These are phyloP conservation scores for Quaeritorhiza haematococci DNA, from an alignment of 371 early-diverging fungal genomes.

Conservation along the genomic window DNA sequence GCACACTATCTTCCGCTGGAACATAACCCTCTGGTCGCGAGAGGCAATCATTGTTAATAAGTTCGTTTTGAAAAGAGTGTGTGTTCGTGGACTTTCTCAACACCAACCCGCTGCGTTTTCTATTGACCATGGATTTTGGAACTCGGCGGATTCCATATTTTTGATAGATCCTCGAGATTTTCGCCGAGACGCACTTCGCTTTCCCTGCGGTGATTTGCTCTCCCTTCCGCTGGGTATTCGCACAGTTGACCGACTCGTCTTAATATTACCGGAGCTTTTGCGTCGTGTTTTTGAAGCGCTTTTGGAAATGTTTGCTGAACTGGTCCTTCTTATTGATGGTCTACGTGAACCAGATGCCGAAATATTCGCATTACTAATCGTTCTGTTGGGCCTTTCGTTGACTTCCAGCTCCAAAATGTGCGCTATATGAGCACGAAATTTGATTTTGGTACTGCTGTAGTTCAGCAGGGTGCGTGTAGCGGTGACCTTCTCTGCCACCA, in stretches of 20 bases:
- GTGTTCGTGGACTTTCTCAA: too few species aligned
- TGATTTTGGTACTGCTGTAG: conserved; percentile 31
- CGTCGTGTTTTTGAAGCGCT: conserved; percentile 9
- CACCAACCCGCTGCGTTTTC: too few species aligned
- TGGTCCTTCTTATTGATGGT: too few species aligned
- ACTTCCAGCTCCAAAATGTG: background rate
- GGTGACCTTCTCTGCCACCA: conserved; percentile 33
- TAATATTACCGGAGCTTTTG: background rate
- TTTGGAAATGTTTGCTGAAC: too few species aligned
- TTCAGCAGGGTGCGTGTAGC: conserved; percentile 30
- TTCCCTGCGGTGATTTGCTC: too few species aligned
- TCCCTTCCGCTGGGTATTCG: too few species aligned
- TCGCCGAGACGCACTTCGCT: too few species aligned
- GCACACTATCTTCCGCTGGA: conserved; percentile 19
- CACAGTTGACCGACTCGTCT: too few species aligned
- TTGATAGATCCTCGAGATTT: conserved; percentile 16
- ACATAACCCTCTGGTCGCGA: conserved; percentile 34
- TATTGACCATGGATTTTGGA: too few species aligned
- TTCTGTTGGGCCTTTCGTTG: conserved; percentile 6
- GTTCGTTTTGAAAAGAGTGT: too few species aligned
- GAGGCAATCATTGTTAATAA: too few species aligned
- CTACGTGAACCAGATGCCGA: too few species aligned
- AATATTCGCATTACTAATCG: conserved; percentile 6
- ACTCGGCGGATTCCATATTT: background rate
- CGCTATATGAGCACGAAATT: conserved; percentile 32